Evolutionary conservation across 441 rosid species (phyloP), one percentile per base, ranked within the genome.

Genomic region (Cnidoscolus chayamansa): DNA sequence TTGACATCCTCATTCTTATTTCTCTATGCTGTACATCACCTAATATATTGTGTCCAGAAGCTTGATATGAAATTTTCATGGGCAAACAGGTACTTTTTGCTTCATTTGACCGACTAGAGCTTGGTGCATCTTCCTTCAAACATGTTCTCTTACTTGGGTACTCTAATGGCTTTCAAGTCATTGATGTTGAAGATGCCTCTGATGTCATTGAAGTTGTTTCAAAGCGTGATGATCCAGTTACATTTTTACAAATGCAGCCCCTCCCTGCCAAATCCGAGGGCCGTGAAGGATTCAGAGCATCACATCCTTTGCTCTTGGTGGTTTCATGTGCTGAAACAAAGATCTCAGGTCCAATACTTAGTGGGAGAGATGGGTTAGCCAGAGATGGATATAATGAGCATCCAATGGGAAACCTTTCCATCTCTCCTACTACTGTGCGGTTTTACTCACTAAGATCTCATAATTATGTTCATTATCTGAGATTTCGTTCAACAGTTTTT

Each of bases 141-240:
- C 86, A 75, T 71, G 89, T 91, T 73, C 96, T 95, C 35, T 80
- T 95, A 73, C 90, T 91, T 79, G 99, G 98, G 43, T 95, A 95
- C 78, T 79, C 86, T 72, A 95, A 88, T 82, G 99, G 99, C 19
- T 93, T 95, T 81, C 98, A 95, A 86, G 94, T 95, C 62, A 89
- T 91, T 67, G 96, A 95, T 51, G 90, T 91, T 4, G 95, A 93
- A 74, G 94, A 91, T 71, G 88, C 97, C 53, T 84, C 87, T 70
- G 83, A 87, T 74, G 90, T 95, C 67, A 72, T 72, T 62, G 99
- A 91, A 74, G 78, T 93, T 65, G 94, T 93, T 67, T 95, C 98
- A 0, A 91, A 86, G 83, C 86, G 85, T 68, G 99, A 88, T 73
- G 93, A 84, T 76, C 90, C 96, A 0, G 97, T 91, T 78, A 91